phyloP scores from a whole-genome alignment of 768 basidiomycete species.

The Hortiboletus flavorubellus region DNA sequence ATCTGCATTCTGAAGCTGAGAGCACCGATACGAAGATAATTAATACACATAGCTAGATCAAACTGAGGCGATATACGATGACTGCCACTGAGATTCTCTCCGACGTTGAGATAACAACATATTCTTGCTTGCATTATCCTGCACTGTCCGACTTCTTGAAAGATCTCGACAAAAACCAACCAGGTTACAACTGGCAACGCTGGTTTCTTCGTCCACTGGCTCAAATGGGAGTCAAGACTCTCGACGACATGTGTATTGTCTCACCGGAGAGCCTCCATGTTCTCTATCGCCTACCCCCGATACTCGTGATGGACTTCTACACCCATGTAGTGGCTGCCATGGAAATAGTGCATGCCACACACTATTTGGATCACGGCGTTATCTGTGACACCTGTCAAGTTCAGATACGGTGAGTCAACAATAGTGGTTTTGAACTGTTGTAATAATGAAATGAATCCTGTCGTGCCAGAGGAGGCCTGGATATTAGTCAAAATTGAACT shows the following conservation, averaged over 20 bases:
- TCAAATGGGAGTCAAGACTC: not conserved
- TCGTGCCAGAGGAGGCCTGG: too few relatives aligned
- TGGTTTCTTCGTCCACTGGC: not conserved
- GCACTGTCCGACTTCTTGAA: not conserved
- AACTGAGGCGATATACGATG: not conserved
- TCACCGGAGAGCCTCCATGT: not conserved
- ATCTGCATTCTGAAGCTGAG: too few relatives aligned
- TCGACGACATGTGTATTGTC: slow-evolving; percentile 2
- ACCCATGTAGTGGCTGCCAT: not conserved
- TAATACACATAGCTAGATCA: too few relatives aligned
- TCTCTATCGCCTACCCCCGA: not conserved
- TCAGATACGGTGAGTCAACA: not conserved
- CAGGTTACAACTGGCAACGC: not conserved
- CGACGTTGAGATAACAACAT: not conserved
- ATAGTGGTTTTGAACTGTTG: not conserved
- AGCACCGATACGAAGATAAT: too few relatives aligned
- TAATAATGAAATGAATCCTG: not conserved
- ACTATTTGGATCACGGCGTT: not conserved
- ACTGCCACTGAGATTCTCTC: not conserved
- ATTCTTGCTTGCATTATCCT: not conserved
- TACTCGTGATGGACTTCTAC: slow-evolving; percentile 8
- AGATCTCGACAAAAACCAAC: not conserved
- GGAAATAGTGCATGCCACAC: not conserved
- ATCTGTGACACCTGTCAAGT: not conserved
- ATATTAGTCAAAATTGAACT: too few relatives aligned